Conservation (phyloP, 345 rosid species). For the Eucalyptus caleyi region DNA sequence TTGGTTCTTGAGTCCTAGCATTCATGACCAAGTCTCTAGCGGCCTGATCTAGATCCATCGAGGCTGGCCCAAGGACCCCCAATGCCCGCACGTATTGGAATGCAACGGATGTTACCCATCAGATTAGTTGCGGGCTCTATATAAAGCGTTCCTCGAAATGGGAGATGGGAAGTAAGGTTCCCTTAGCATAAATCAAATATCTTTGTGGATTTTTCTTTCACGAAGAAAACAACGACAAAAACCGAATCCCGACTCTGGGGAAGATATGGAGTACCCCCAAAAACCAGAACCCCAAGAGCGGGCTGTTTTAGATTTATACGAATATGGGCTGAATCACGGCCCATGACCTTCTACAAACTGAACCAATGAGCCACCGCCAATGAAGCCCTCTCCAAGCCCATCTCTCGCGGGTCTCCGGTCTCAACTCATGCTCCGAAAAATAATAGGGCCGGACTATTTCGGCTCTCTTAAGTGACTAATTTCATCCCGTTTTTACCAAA, state of each 20-base stretch:
- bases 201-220: not conserved
- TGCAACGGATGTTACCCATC: not conserved
- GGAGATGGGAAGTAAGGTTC: not conserved
- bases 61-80: too few relatives aligned
- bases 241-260: not conserved
- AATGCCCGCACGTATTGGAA: too few relatives aligned
- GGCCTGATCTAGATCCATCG: accelerated
- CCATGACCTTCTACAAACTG: not conserved
- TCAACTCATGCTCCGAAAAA: not conserved
- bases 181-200: not conserved
- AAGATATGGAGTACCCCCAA: not conserved
- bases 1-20: accelerated
- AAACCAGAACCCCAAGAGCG: not conserved
- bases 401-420: not conserved
- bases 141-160: not conserved
- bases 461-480: not conserved
- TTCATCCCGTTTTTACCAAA: not conserved
- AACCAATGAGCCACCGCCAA: not conserved
- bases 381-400: not conserved
- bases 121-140: not conserved
- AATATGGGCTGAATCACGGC: not conserved
- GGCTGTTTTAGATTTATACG: not conserved
- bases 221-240: not conserved
- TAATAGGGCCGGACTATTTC: not conserved
- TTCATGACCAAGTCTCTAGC: too few relatives aligned